Evolutionary conservation across 2,329 filamentous ascomycete genomes (phyloP).

Genomic region (Epichloe uncinata): DNA sequence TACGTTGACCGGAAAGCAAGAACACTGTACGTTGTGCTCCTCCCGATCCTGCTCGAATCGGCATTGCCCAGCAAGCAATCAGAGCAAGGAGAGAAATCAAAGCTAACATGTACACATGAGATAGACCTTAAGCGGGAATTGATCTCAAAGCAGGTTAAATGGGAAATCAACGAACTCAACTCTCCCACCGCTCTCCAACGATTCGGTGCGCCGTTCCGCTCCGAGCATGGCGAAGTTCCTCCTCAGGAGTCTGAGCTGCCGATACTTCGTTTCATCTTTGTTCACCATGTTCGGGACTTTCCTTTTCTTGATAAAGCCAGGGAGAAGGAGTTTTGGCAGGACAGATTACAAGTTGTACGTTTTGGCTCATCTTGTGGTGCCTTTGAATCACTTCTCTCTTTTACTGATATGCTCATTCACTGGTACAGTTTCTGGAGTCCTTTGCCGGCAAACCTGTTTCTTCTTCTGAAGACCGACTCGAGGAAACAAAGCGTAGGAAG

Average conservation of each 20-base stretch:
- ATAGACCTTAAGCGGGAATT: slow-evolving; percentile 92
- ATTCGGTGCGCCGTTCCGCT: slow-evolving; percentile 91
- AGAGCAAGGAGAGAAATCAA: background rate
- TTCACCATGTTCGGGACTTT: slow-evolving; percentile 94
- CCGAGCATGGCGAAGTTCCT: slow-evolving; percentile 81
- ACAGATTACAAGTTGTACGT: slow-evolving; percentile 85
- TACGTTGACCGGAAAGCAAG: slow-evolving; percentile 81
- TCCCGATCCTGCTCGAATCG: background rate
- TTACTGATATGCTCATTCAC: background rate
- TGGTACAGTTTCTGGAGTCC: slow-evolving; percentile 72
- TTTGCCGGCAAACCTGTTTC: slow-evolving; percentile 97
- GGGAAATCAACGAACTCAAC: slow-evolving; percentile 85
- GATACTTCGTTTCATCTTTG: slow-evolving; percentile 90
- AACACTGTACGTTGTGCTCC: slow-evolving; percentile 59
- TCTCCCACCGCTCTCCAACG: slow-evolving; percentile 87
- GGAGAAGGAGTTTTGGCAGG: slow-evolving; percentile 99
- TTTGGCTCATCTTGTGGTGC: background rate
- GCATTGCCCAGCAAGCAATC: background rate
- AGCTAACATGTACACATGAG: slow-evolving; percentile 10
- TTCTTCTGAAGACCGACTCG: slow-evolving; percentile 86
- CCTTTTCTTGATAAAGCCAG: slow-evolving; percentile 92
- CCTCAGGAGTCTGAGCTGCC: slow-evolving; percentile 90
- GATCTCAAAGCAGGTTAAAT: slow-evolving; percentile 75
- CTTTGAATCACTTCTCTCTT: background rate
- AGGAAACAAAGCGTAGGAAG: slow-evolving; percentile 91